Base-by-base conservation (phyloP, 2,329 filamentous ascomycete species). In the Rhexocercosporidium sp. region DNA sequence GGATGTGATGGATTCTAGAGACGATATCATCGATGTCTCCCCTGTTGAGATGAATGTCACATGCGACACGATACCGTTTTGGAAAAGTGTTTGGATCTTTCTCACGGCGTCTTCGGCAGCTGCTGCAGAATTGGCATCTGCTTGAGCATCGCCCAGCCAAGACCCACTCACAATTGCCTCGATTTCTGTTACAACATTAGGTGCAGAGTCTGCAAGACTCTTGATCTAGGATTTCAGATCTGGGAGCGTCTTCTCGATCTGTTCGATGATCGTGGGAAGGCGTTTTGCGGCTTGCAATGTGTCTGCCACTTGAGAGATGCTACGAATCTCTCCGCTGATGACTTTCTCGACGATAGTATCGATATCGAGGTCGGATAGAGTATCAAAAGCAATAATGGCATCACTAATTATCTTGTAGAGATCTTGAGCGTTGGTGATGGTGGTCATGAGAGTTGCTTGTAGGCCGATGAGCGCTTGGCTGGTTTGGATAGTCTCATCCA, bases 341-440 rank as follows among this genome's bases (percentile, higher is more conserved):
- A 57, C 54, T 41, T 57, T 57, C 20, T 39, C 18, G 12, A 57
- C 54, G 7, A 56, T 56, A n/a, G 51, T 34, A 20, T 56, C 51
- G 27, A 56, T 34, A 6, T 25, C 51, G 14, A 56, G 31, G 25
- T 56, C 51, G 2, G 25, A 14, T 16, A 56, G 25, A 4, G 51
- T 31, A 18, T 29, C 51, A 14, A 56, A 56, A 16, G 51, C 25
- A 20, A n/a, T 14, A 16, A 56, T 56, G 9, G 51, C 14, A 56
- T 56, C 51, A n/a, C 14, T 31, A n/a, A 56, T 3, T 18, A 56
- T 56, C n/a, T 56, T 29, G 11, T 56, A 56, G 14, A 56, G 18
- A 5, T 29, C 18, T 56, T 56, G 25, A 3, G 51, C 31, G 25
- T 56, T 37, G 4, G 12, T n/a, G 9, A 31, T 25, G 25, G 51